Conservation (phyloP, 768 basidiomycete genomes). For the Lentinula boryana region DNA sequence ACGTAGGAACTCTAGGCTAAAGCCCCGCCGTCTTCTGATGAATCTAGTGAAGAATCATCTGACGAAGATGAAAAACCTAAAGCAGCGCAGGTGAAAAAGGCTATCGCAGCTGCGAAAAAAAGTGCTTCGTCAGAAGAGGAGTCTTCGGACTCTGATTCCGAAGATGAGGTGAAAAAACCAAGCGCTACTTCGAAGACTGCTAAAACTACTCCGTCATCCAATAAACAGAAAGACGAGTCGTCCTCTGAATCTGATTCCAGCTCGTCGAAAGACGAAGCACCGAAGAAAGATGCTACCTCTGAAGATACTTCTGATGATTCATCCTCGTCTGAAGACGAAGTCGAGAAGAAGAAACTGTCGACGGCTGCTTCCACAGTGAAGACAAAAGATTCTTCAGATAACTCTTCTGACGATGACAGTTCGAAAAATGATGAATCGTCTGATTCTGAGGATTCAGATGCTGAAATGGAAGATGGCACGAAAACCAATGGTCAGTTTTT, state of each 20-base stretch:
- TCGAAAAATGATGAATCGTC: slow-evolving; percentile 16
- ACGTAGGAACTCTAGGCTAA: slow-evolving; percentile 20
- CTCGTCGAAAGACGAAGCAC: slow-evolving; percentile 24
- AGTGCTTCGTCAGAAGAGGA: slow-evolving; percentile 20
- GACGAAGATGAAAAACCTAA: slow-evolving; percentile 55
- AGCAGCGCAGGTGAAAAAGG: slow-evolving; percentile 40
- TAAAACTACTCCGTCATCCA: neutral
- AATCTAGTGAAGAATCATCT: slow-evolving; percentile 25
- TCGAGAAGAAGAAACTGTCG: slow-evolving; percentile 1
- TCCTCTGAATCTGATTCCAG: slow-evolving; percentile 20
- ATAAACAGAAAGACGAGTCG: slow-evolving; percentile 10
- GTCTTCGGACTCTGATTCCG: slow-evolving; percentile 12
- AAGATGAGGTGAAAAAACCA: slow-evolving; percentile 16
- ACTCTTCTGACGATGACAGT: too few species aligned
- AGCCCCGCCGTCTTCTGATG: slow-evolving; percentile 16
- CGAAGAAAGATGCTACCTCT: too few species aligned
- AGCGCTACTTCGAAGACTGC: neutral
- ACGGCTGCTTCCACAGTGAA: slow-evolving; percentile 15
- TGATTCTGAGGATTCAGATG: slow-evolving; percentile 41
- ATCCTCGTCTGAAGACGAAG: too few species aligned
- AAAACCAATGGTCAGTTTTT: slow-evolving; percentile 25
- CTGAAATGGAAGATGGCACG: slow-evolving; percentile 48
- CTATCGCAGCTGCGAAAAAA: slow-evolving; percentile 22
- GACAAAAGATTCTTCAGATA: neutral
- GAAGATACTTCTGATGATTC: too few species aligned